phyloP scores from a whole-genome alignment of 495 filamentous ascomycete genomes.

The Apiosordaria backusii region DNA sequence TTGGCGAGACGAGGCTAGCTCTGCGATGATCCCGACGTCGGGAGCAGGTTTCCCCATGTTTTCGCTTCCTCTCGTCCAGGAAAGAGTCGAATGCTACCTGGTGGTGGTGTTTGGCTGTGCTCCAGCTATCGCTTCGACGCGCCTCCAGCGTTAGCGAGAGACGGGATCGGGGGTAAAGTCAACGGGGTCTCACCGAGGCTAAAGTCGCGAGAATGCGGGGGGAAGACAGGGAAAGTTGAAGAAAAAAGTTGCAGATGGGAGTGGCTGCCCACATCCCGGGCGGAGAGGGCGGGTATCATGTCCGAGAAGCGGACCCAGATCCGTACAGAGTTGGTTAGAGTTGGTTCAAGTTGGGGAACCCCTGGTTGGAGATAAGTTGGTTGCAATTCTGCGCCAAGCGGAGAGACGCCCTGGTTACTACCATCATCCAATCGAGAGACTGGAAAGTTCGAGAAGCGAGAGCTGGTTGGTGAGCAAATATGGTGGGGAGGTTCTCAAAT shows the following conservation, averaged over 20 bases:
- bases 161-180: neutral
- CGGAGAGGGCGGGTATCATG: neutral
- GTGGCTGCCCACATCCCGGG: slow-evolving; percentile 8
- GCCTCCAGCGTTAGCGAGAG: neutral
- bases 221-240: neutral
- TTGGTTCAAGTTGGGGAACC: slow-evolving; percentile 5
- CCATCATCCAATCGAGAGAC: neutral
- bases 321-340: neutral
- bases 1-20: neutral
- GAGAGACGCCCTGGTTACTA: neutral
- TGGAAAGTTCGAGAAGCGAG: neutral
- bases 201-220: slow-evolving; percentile 3
- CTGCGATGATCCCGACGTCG: neutral
- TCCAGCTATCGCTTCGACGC: slow-evolving; percentile 4
- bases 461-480: neutral
- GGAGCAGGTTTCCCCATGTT: neutral
- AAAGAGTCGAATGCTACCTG: neutral
- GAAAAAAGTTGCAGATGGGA: neutral
- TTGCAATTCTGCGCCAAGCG: slow-evolving; percentile 6
- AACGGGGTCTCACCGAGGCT: slow-evolving; percentile 6
- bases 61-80: neutral
- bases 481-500: neutral
- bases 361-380: slow-evolving; percentile 8
- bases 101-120: neutral
- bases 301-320: slow-evolving; percentile 1